Percentiles rank a stretch among this genome's conserved stretches.
These are phyloP conservation scores for Globisporangium cylindrosporum DNA, from an alignment of 352 stramenopile genomes.

Conservation along the genomic window DNA sequence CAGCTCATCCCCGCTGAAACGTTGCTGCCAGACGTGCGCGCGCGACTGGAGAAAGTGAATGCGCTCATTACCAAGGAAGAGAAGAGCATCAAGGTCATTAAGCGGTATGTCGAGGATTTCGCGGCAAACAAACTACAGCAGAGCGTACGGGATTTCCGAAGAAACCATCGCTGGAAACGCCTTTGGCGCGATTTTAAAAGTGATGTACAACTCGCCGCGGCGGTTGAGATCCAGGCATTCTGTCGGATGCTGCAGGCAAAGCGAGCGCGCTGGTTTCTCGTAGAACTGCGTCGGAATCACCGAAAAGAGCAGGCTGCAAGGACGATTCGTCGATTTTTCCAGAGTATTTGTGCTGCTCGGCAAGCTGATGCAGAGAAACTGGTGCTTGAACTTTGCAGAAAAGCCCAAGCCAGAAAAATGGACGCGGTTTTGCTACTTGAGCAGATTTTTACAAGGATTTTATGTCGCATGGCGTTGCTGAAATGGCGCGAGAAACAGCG, in stretches of 20 bases:
- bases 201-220: slow-evolving; percentile 36
- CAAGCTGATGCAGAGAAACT: slow-evolving; percentile 5
- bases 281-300: slow-evolving; percentile 17
- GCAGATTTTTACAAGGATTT: slow-evolving; percentile 7
- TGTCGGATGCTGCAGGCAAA: slow-evolving; percentile 37
- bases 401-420: slow-evolving; percentile 11
- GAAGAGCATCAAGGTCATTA: slow-evolving; percentile 49
- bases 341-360: slow-evolving; percentile 11
- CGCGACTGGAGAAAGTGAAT: slow-evolving; percentile 36
- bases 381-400: neutral
- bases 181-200: slow-evolving; percentile 36
- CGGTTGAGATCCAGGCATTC: slow-evolving; percentile 41
- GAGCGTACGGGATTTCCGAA: slow-evolving; percentile 32
- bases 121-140: slow-evolving; percentile 44
- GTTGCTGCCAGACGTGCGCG: slow-evolving; percentile 42
- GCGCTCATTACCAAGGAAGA: slow-evolving; percentile 41
- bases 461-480: slow-evolving; percentile 23
- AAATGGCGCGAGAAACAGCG: slow-evolving; percentile 31
- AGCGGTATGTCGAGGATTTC: slow-evolving; percentile 38
- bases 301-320: slow-evolving; percentile 25
- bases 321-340: slow-evolving; percentile 32
- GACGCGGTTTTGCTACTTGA: slow-evolving; percentile 10
- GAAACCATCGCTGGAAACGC: slow-evolving; percentile 36
- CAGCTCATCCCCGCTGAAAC: slow-evolving; percentile 52
- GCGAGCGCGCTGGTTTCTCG: slow-evolving; percentile 24